Base-by-base conservation (phyloP, 2,329 filamentous ascomycete genomes). In the Boeremia exigua region DNA sequence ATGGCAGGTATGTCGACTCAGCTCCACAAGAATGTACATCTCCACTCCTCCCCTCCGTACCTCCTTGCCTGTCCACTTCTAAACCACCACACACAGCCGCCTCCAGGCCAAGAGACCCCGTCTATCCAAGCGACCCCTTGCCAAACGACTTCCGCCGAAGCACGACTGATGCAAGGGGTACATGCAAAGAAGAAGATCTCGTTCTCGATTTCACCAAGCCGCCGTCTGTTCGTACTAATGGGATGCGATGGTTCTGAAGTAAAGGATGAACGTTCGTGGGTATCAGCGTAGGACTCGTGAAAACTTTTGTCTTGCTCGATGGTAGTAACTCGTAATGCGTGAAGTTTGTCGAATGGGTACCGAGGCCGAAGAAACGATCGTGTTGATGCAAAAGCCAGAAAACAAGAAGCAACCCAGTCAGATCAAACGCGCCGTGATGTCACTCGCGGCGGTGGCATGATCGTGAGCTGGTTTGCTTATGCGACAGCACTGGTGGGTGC, bases 211-310 rank as follows among this genome's bases (percentile, higher is more conserved):
- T 72, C 70, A 69, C 70, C 70, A 73, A 74, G 71, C 71, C 70
- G 69, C 68, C 69, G 65, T 71, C 62, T 69, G 66, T 70, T 63
- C 59, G 58, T 71, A 72, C 62, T 59, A 68, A 70, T 68, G 69
- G 70, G 71, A 72, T 69, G 72, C 68, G 72, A 73, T 71, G 68
- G 69, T 67, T 64, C 60, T 65, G 69, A 67, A 68, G 63, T 65
- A 70, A 67, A 68, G 70, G 67, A 72, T 72, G 72, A 74, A 74
- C 66, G 69, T 71, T 74, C 65, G 71, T 76, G 75, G 76, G 76
- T 78, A 78, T 78, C 75, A 75, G 73, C 66, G 73, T 77, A 71
- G 71, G 70, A 74, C 70, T 75, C 70, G 73, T 75, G 69, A 74
- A 73, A 72, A 70, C 62, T 71, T 74, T 74, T 71, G 56, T 67